A percentile compares a stretch with the other conserved stretches of the same genome.
These are phyloP conservation scores for Termitomyces sp. DNA, from an alignment of 768 basidiomycete species.

Conservation along the genomic window DNA sequence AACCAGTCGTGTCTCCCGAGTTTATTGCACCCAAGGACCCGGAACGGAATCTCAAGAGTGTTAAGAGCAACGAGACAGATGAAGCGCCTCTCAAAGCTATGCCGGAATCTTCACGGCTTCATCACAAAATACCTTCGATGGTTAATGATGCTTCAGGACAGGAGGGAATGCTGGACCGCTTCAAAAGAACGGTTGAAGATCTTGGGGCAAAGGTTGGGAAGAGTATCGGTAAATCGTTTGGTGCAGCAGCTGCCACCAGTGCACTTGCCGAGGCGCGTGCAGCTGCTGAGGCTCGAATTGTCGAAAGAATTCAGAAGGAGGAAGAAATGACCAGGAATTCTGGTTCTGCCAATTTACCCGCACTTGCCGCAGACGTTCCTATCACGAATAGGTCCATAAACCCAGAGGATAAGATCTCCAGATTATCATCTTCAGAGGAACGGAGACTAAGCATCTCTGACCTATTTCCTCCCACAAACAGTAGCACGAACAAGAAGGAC, in stretches of 20 bases:
- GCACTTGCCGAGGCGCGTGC: conserved; percentile 66
- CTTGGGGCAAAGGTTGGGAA: conserved; percentile 55
- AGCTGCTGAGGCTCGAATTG: conserved; percentile 64
- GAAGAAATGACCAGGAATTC: conserved; percentile 25
- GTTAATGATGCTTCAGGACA: conserved; percentile 14
- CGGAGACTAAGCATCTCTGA: conserved; percentile 56
- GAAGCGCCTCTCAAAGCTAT: conserved; percentile 19
- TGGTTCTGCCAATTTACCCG: conserved; percentile 6
- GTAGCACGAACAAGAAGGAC: conserved; percentile 27
- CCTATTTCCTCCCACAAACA: conserved; percentile 35
- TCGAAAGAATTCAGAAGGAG: conserved; percentile 52
- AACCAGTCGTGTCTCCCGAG: conserved; percentile 22
- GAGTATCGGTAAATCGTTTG: conserved; percentile 57
- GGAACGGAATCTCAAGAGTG: conserved; percentile 41
- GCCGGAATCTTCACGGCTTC: neutral
- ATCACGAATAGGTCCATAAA: neutral
- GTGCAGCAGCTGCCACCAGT: conserved; percentile 44
- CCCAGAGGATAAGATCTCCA: neutral
- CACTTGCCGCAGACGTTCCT: conserved; percentile 6
- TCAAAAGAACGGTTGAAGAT: conserved; percentile 70
- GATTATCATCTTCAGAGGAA: conserved; percentile 10
- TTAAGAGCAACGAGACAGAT: conserved; percentile 37
- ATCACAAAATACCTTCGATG: neutral
- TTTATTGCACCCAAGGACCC: conserved; percentile 25
- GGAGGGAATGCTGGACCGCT: conserved; percentile 52